Evolutionary conservation across 2,329 filamentous ascomycete genomes (phyloP).

Genomic region (Blastomyces silverae): DNA sequence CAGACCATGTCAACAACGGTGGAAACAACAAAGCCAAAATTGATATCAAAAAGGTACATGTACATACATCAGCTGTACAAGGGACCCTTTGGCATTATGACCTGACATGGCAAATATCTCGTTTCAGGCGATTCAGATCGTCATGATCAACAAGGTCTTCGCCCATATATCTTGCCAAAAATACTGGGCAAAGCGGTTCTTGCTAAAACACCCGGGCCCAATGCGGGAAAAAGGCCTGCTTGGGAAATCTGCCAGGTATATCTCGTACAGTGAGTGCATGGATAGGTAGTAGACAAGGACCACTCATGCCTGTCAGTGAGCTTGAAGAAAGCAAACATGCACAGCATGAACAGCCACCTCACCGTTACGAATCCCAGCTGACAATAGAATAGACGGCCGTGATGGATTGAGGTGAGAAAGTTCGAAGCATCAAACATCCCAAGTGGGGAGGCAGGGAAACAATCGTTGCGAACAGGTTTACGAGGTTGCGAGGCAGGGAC

Average conservation of each 20-base stretch:
- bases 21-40: background rate
- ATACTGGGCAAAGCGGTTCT: background rate
- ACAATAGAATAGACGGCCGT: background rate
- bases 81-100: background rate
- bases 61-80: background rate
- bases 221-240: background rate
- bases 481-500: slow-evolving; percentile 1
- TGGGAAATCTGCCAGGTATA: background rate
- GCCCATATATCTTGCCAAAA: background rate
- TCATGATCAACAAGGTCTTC: slow-evolving; percentile 1
- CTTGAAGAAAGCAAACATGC: background rate
- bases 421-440: background rate
- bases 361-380: background rate
- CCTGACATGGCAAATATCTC: background rate
- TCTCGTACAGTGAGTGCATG: background rate
- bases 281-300: background rate
- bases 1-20: background rate
- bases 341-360: background rate
- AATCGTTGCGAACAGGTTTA: background rate
- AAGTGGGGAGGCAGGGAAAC: slow-evolving; percentile 1
- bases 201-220: background rate
- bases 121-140: slow-evolving; percentile 1
- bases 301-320: background rate
- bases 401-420: background rate
- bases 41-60: background rate